Evolutionary conservation across 208 protist species (phyloP), one percentile per base, ranked within the genome.

Genomic region (Tritrichomonas foetus): DNA sequence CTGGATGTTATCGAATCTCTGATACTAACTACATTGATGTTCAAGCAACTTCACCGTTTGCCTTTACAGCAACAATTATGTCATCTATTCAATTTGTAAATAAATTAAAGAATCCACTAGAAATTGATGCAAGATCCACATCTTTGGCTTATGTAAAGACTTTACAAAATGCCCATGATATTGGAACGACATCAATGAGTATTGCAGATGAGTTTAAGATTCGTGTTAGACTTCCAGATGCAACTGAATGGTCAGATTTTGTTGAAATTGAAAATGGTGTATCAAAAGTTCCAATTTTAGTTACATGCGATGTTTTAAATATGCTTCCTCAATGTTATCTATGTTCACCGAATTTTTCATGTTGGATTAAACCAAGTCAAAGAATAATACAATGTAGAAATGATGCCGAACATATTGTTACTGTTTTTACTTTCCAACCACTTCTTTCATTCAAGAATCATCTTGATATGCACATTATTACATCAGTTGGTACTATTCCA

Each of bases 401-500:
- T n/a, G 78, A 11, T 39, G 8, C 25, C 1, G 27, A 89, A 9
- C 78, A 89, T 47, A 33, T 27, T 57, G n/a, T 89, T 14, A 44
- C 25, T 39, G 27, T 57, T 57, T 57, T 39, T 57, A 53, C 41
- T 61, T 39, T 89, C 39, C 14, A 39, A 8, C 78, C 78, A 57
- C 14, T 89, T 57, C 41, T 89, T 11, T 22, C 27, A n/a, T 20
- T 89, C 16, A 53, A 89, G 16, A 89, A 89, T 36, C 9, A n/a
- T 33, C 41, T 89, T 47, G 41, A 44, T 55, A n/a, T 57, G 33
- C 78, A 57, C 20, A 39, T 89, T 39, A 49, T 89, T 27, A 89
- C 78, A 39, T 89, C 78, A 33, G n/a, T 47, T 39, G 78, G 78
- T 57, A 49, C 27, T 57, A 49, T 89, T 89, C 78, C 78, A 27